Conservation (phyloP, 192 early-diverging fungal species). For the Umbelopsis sp. region DNA sequence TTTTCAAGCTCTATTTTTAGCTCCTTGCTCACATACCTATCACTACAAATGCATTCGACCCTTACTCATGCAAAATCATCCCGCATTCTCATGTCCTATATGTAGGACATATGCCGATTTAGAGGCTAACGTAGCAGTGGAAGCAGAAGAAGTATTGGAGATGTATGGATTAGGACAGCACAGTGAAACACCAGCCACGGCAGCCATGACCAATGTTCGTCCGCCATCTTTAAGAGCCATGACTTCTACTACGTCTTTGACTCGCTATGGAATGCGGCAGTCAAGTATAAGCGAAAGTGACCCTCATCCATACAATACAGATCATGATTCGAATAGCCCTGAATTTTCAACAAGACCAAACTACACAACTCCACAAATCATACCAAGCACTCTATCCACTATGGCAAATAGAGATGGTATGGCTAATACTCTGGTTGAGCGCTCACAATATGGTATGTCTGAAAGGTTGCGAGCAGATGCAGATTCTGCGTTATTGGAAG, state of each 20-base stretch:
- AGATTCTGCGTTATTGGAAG: neutral
- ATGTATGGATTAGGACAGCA: slow-evolving; percentile 10
- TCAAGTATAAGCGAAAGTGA: neutral
- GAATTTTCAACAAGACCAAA: neutral
- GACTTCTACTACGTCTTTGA: neutral
- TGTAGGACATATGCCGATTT: slow-evolving; percentile 84
- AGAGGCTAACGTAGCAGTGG: slow-evolving; percentile 64
- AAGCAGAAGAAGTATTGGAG: slow-evolving; percentile 39
- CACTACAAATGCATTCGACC: slow-evolving; percentile 86
- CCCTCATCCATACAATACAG: neutral
- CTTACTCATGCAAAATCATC: slow-evolving; percentile 56
- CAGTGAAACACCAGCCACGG: neutral
- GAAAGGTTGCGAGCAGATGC: neutral
- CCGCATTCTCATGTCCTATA: slow-evolving; percentile 76
- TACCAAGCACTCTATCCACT: neutral
- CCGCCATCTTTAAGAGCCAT: slow-evolving; percentile 3
- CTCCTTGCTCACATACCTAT: slow-evolving; percentile 84
- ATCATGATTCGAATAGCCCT: neutral
- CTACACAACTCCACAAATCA: neutral
- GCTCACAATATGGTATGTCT: neutral
- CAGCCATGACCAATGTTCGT: slow-evolving; percentile 4
- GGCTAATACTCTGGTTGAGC: slow-evolving; percentile 12
- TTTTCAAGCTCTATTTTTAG: slow-evolving; percentile 81
- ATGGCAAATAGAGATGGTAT: neutral
- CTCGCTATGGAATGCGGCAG: neutral